Evolutionary conservation across 768 basidiomycete genomes (phyloP).

Genomic region (Tulasnella sp.): DNA sequence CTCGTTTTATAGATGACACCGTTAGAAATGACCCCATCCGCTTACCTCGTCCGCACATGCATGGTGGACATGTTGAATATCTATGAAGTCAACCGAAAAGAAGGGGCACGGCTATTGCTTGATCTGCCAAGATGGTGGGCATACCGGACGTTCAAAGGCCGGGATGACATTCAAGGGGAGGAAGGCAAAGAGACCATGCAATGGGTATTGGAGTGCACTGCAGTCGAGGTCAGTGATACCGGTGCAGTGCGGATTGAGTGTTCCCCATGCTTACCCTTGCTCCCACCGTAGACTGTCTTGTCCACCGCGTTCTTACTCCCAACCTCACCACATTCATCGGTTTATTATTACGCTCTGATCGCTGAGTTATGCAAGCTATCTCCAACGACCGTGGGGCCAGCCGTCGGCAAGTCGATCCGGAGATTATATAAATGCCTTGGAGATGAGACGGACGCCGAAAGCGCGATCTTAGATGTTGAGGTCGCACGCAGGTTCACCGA

Average conservation of each 20-base stretch:
- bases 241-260: too few species aligned
- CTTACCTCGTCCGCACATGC: constrained; percentile 67
- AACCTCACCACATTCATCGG: constrained; percentile 57
- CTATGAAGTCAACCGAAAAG: constrained; percentile 93
- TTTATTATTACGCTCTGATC: constrained; percentile 82
- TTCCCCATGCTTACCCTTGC: not conserved
- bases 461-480: constrained; percentile 81
- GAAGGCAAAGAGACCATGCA: constrained; percentile 49
- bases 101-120: constrained; percentile 77
- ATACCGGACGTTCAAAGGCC: constrained; percentile 75
- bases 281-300: constrained; percentile 51
- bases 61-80: constrained; percentile 73
- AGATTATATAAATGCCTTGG: constrained; percentile 71
- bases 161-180: constrained; percentile 46
- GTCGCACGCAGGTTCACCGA: constrained; percentile 73
- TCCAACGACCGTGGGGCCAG: constrained; percentile 85
- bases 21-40: constrained; percentile 57
- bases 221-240: constrained; percentile 66
- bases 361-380: constrained; percentile 93
- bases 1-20: constrained; percentile 72
- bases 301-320: constrained; percentile 68
- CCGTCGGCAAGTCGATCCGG: constrained; percentile 90
- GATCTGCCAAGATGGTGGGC: constrained; percentile 79
- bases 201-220: constrained; percentile 80
- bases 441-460: constrained; percentile 79